phyloP scores from a whole-genome alignment of 345 rosid species.

The Eucalyptus curtisii region DNA sequence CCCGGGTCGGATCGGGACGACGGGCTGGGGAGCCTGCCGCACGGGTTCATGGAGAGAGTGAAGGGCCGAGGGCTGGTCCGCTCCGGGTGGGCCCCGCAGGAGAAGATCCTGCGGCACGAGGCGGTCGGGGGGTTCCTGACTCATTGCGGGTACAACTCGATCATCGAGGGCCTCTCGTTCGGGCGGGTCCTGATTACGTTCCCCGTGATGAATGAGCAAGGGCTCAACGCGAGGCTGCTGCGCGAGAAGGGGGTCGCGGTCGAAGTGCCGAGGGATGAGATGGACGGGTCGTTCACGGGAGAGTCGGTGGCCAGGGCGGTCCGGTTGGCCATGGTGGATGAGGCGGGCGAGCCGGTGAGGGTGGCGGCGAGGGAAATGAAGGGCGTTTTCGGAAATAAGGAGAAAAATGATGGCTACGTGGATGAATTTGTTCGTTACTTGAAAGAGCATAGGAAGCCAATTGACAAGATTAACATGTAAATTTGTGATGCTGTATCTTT shows the following conservation, averaged over 20 bases:
- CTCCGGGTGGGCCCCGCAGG: conserved; percentile 26
- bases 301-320: conserved; percentile 7
- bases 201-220: conserved; percentile 13
- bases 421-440: neutral
- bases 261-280: conserved; percentile 5
- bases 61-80: conserved; percentile 14
- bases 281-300: conserved; percentile 12
- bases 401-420: neutral
- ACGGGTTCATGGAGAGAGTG: conserved; percentile 18
- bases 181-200: neutral
- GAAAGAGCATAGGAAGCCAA: neutral
- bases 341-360: conserved; percentile 12
- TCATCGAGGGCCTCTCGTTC: conserved; percentile 11
- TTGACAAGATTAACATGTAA: neutral
- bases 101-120: conserved; percentile 14
- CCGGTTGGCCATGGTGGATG: conserved; percentile 14
- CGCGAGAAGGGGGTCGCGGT: conserved; percentile 6
- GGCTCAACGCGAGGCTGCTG: conserved; percentile 12
- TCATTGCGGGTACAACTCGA: conserved; percentile 17
- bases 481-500: neutral
- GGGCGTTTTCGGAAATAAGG: neutral
- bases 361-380: conserved; percentile 18
- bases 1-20: conserved; percentile 5
- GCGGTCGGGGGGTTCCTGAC: conserved; percentile 22
- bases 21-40: neutral